phyloP scores from a whole-genome alignment of 208 protist species.

The Acanthamoeba triangularis region DNA sequence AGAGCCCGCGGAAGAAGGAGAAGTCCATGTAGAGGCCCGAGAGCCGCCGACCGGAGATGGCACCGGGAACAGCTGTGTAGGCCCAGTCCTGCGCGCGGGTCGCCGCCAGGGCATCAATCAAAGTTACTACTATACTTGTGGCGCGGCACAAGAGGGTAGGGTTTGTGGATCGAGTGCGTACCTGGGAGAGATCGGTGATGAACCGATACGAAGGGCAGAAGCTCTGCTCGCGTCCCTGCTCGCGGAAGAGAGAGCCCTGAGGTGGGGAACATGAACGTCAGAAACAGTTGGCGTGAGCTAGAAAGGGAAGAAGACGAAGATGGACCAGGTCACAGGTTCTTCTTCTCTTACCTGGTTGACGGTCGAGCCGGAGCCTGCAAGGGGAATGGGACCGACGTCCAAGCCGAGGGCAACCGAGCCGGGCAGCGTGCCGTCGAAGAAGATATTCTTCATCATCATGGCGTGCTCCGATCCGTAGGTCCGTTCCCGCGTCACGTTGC shows the following conservation, averaged over 20 bases:
- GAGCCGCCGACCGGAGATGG: neutral
- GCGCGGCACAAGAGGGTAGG: neutral
- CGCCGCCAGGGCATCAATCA: neutral
- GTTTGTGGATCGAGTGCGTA: neutral
- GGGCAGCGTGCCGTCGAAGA: constrained; percentile 49
- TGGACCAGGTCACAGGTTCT: neutral
- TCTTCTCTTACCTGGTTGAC: constrained; percentile 62
- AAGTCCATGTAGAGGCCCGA: constrained; percentile 56
- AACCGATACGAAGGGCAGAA: constrained; percentile 61
- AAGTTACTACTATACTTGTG: no score
- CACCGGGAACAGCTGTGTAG: constrained; percentile 11
- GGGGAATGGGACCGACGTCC: constrained; percentile 15
- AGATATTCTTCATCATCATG: constrained; percentile 58
- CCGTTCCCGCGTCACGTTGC: neutral
- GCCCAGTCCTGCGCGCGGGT: neutral
- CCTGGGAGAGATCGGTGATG: constrained; percentile 20
- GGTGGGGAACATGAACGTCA: neutral
- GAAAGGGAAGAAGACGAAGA: neutral
- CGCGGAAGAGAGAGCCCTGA: constrained; percentile 35
- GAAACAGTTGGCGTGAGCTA: no score
- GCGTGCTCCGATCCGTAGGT: constrained; percentile 6
- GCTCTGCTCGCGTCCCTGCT: neutral
- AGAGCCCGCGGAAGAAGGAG: constrained; percentile 61
- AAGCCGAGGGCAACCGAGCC: neutral
- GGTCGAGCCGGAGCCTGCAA: constrained; percentile 19